phyloP scores from a whole-genome alignment of 2,329 filamentous ascomycete genomes.

The Monilinia aucupariae region DNA sequence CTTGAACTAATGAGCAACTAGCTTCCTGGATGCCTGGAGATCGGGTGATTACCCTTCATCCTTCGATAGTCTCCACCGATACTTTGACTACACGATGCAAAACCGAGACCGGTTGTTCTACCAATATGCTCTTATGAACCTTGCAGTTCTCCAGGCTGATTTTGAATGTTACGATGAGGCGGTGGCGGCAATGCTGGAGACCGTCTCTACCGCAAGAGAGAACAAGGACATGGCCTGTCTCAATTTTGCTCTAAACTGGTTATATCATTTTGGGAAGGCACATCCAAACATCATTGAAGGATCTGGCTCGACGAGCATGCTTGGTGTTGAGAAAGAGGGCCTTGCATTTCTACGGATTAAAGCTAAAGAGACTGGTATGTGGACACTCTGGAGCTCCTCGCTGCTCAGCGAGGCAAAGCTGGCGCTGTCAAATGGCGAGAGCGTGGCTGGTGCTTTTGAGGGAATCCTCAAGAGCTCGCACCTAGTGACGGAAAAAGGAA shows the following conservation, averaged over 20 bases:
- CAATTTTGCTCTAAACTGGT: slow-evolving; percentile 93
- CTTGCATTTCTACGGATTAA: slow-evolving; percentile 79
- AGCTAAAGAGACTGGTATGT: slow-evolving; percentile 81
- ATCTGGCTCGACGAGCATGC: slow-evolving; percentile 64
- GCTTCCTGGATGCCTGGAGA: slow-evolving; percentile 88
- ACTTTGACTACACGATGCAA: slow-evolving; percentile 95
- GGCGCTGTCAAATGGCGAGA: slow-evolving; percentile 64
- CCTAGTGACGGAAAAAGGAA: slow-evolving; percentile 69
- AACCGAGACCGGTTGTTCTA: slow-evolving; percentile 79
- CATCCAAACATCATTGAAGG: slow-evolving; percentile 70
- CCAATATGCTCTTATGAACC: slow-evolving; percentile 89
- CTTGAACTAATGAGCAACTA: slow-evolving; percentile 35
- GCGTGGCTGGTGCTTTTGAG: slow-evolving; percentile 61
- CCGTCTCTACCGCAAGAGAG: slow-evolving; percentile 88
- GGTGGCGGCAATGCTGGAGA: slow-evolving; percentile 89
- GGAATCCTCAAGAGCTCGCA: slow-evolving; percentile 77
- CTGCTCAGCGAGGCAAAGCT: slow-evolving; percentile 82
- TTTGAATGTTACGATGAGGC: slow-evolving; percentile 90
- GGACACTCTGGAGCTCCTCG: slow-evolving; percentile 75
- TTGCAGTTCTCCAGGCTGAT: slow-evolving; percentile 89
- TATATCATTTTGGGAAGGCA: slow-evolving; percentile 87
- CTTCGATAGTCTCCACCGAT: slow-evolving; percentile 86
- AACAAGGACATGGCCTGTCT: slow-evolving; percentile 88
- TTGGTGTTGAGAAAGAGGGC: slow-evolving; percentile 74
- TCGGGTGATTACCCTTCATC: slow-evolving; percentile 85